Conservation (phyloP, 1,284 basidiomycete genomes). For the Cryptococcus sp. region DNA sequence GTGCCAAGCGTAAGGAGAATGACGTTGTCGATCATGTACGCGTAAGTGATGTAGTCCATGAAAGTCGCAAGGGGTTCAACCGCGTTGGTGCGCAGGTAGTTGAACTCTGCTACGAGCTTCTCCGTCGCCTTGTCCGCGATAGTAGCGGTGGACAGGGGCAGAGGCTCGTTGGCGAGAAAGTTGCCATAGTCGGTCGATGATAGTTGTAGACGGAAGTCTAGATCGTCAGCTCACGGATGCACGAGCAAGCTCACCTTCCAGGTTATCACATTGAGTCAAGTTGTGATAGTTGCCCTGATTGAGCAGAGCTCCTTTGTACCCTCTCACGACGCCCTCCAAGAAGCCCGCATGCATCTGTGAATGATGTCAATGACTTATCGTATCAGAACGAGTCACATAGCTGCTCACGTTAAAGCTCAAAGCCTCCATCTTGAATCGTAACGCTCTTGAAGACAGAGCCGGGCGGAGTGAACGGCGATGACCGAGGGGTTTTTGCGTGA, state of each 20-base stretch:
- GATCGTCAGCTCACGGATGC: not conserved
- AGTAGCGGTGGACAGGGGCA: conserved; percentile 91
- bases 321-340: conserved; percentile 89
- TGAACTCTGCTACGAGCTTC: conserved; percentile 94
- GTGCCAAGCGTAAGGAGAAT: conserved; percentile 97
- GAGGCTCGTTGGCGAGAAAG: conserved; percentile 94
- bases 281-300: conserved; percentile 88
- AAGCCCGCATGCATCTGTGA: conserved; percentile 75
- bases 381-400: conserved; percentile 23
- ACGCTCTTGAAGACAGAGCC: no score
- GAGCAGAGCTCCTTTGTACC: conserved; percentile 91
- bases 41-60: conserved; percentile 95
- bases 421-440: conserved; percentile 67
- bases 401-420: conserved; percentile 77
- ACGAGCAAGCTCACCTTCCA: conserved; percentile 71
- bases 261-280: conserved; percentile 93
- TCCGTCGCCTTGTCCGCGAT: conserved; percentile 95
- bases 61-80: conserved; percentile 89
- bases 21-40: conserved; percentile 99
- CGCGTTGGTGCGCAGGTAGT: conserved; percentile 87
- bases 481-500: no score
- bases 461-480: no score
- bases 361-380: not conserved
- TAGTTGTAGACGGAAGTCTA: conserved; percentile 89
- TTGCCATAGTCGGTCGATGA: conserved; percentile 98